Percentiles rank a stretch among this genome's conserved stretches.
Conservation (phyloP, 495 filamentous ascomycete genomes). For the Aspergillus panamensis region DNA sequence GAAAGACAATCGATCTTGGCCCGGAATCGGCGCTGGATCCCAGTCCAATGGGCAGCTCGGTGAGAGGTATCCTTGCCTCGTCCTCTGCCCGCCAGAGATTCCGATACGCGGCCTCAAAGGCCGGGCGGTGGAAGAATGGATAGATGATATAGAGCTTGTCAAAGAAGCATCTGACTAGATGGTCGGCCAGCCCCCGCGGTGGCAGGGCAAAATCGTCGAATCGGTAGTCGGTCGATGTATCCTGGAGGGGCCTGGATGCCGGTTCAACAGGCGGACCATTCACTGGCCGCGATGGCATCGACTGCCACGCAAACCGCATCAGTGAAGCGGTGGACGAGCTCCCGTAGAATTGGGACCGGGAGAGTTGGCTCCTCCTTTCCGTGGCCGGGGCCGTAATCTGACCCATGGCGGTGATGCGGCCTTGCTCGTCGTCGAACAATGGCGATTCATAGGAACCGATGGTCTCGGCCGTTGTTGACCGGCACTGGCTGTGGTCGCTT, state of each 20-base stretch:
- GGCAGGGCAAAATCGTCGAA: slow-evolving; percentile 37
- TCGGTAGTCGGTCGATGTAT: slow-evolving; percentile 14
- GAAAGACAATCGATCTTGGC: slow-evolving; percentile 40
- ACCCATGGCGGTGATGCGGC: slow-evolving; percentile 37
- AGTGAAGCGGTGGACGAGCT: slow-evolving; percentile 43
- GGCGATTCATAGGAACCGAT: slow-evolving; percentile 4
- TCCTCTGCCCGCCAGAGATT: slow-evolving; percentile 37
- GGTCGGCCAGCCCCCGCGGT: slow-evolving; percentile 43
- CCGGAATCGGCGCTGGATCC: slow-evolving; percentile 37
- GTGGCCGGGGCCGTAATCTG: slow-evolving; percentile 25
- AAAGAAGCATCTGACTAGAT: slow-evolving; percentile 42
- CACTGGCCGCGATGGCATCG: slow-evolving; percentile 20
- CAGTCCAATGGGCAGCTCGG: slow-evolving; percentile 36
- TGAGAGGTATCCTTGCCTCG: slow-evolving; percentile 21
- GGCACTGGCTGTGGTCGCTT: neutral
- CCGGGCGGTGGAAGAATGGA: slow-evolving; percentile 45
- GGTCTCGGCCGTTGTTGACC: neutral
- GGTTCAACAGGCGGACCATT: neutral
- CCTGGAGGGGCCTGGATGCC: neutral
- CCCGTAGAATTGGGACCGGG: slow-evolving; percentile 28
- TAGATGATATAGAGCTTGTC: slow-evolving; percentile 36
- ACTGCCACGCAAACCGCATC: slow-evolving; percentile 37
- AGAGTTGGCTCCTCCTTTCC: slow-evolving; percentile 15
- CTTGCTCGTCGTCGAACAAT: neutral
- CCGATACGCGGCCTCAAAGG: slow-evolving; percentile 41